A percentile compares a stretch with the other conserved stretches of the same genome.
These are phyloP conservation scores for Oemleria cerasiformis DNA, from an alignment of 306 rosid species.

Conservation along the genomic window DNA sequence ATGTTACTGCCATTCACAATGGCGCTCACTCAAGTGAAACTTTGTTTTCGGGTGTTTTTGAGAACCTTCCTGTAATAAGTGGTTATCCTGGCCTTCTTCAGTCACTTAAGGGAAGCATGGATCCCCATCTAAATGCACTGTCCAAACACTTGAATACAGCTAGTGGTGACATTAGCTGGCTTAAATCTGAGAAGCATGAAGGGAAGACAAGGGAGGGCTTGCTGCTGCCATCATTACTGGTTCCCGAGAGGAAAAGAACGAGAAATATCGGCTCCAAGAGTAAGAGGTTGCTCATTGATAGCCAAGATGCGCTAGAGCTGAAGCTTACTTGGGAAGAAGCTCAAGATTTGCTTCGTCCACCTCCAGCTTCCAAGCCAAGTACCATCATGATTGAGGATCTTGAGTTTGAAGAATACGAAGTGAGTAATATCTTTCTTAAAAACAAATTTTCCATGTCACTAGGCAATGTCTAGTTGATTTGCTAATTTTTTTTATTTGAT, in stretches of 20 bases:
- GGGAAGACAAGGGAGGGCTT: slow-evolving; percentile 67
- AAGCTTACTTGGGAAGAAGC: slow-evolving; percentile 98
- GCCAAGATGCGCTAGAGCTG: slow-evolving; percentile 89
- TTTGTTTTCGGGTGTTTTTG: slow-evolving; percentile 81
- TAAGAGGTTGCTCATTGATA: slow-evolving; percentile 91
- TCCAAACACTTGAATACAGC: slow-evolving; percentile 69
- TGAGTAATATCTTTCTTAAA: slow-evolving; percentile 29
- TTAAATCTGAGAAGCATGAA: slow-evolving; percentile 61
- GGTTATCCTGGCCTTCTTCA: slow-evolving; percentile 96
- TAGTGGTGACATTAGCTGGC: slow-evolving; percentile 71
- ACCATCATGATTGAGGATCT: slow-evolving; percentile 84
- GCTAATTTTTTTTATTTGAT: not conserved
- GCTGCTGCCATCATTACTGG: slow-evolving; percentile 53
- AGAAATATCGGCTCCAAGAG: slow-evolving; percentile 92
- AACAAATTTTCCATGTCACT: not conserved
- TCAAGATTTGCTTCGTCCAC: slow-evolving; percentile 94
- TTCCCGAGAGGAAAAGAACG: slow-evolving; percentile 83
- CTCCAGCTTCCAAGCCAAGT: slow-evolving; percentile 85
- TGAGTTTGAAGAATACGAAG: slow-evolving; percentile 92
- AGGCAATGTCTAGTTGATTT: not conserved
- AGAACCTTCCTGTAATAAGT: slow-evolving; percentile 88
- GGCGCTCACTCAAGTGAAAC: slow-evolving; percentile 85
- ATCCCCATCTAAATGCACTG: slow-evolving; percentile 61
- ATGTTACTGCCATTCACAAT: slow-evolving; percentile 67
- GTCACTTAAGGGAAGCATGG: slow-evolving; percentile 81